Evolutionary conservation across 306 rosid species (phyloP).

Genomic region (Purshia tridentata): DNA sequence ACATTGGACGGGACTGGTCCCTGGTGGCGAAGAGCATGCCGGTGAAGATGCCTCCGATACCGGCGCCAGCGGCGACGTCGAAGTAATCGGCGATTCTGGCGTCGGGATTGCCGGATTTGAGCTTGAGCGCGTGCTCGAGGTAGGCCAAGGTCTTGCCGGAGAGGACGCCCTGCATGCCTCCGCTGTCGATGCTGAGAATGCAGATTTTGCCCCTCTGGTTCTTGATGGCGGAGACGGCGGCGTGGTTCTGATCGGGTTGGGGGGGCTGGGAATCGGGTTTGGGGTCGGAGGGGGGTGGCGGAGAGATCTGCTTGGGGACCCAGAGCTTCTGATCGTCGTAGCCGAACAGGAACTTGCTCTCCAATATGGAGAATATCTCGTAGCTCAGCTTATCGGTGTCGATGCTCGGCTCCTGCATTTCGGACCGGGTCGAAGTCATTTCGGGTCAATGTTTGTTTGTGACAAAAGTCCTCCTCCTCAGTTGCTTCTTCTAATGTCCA

Average conservation of each 20-base stretch:
- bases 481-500: too few species aligned
- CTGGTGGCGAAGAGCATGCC: constrained; percentile 82
- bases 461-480: too few species aligned
- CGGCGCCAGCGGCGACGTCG: constrained; percentile 88
- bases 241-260: constrained; percentile 7
- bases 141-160: constrained; percentile 86
- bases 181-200: constrained; percentile 89
- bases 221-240: constrained; percentile 54
- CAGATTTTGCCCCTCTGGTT: constrained; percentile 96
- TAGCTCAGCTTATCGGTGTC: constrained; percentile 96
- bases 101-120: constrained; percentile 81
- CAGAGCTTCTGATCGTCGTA: constrained; percentile 92
- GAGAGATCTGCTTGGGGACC: constrained; percentile 77
- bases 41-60: constrained; percentile 86
- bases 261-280: constrained; percentile 38
- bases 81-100: constrained; percentile 91
- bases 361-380: constrained; percentile 93
- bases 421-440: constrained; percentile 50
- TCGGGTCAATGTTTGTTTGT: neutral
- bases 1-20: constrained; percentile 66
- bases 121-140: constrained; percentile 70
- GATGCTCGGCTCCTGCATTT: constrained; percentile 95
- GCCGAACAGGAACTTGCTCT: constrained; percentile 92
- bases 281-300: constrained; percentile 32
- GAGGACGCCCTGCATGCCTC: constrained; percentile 90